Evolutionary conservation across 2,329 filamentous ascomycete species (phyloP).

Genomic region (Colletotrichum camelliae): DNA sequence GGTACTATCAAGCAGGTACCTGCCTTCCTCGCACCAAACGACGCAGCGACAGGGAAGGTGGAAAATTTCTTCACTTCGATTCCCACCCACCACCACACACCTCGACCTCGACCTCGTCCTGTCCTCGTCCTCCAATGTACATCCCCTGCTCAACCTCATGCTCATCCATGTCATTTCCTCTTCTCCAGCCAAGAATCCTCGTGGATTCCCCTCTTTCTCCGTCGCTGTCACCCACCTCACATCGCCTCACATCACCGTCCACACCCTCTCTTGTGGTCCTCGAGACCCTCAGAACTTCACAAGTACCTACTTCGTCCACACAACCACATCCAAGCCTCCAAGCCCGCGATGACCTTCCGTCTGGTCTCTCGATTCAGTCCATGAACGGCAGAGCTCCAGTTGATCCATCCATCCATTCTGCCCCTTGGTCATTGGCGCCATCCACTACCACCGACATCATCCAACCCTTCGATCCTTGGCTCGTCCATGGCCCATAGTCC

Average conservation of each 20-base stretch:
- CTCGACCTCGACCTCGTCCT: background rate
- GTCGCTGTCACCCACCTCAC: background rate
- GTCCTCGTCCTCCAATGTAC: background rate
- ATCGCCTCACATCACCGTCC: background rate
- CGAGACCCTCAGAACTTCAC: background rate
- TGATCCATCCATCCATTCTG: constrained; percentile 10
- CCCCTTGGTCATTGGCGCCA: background rate
- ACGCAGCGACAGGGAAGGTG: constrained; percentile 14
- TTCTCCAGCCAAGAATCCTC: background rate
- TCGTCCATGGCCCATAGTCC: background rate
- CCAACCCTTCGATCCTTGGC: background rate
- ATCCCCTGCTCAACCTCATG: background rate
- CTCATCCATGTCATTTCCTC: background rate
- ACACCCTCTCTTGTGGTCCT: background rate
- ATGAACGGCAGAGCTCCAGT: background rate
- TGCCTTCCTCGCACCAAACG: background rate
- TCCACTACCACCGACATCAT: constrained; percentile 12
- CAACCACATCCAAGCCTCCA: background rate
- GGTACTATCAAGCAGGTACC: background rate
- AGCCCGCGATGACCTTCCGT: background rate
- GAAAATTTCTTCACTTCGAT: constrained; percentile 17
- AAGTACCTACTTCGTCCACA: background rate
- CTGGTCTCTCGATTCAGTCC: background rate
- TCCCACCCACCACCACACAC: background rate
- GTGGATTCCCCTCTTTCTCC: background rate